Evolutionary conservation across 2,329 filamentous ascomycete genomes (phyloP).

Genomic region (Huntiella bhutanensis): DNA sequence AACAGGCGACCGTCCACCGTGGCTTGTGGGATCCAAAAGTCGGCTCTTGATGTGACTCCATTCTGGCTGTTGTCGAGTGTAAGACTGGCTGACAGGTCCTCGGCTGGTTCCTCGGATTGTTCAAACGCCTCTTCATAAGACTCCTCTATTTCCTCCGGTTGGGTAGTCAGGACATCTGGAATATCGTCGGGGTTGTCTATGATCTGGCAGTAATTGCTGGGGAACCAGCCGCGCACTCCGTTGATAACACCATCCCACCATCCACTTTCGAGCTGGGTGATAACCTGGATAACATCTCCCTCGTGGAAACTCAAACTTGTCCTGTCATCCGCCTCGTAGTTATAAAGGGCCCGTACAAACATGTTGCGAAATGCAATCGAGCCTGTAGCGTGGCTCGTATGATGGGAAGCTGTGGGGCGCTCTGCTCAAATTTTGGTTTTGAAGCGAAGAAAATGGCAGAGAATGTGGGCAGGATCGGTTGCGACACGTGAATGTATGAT

Average conservation of each 20-base stretch:
- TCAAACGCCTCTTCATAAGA: slow-evolving; percentile 1
- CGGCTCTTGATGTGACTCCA: slow-evolving; percentile 60
- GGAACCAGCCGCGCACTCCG: slow-evolving; percentile 93
- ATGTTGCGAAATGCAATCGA: slow-evolving; percentile 47
- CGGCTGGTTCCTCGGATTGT: slow-evolving; percentile 37
- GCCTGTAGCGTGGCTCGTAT: slow-evolving; percentile 45
- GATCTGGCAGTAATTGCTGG: slow-evolving; percentile 92
- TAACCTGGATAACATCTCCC: slow-evolving; percentile 94
- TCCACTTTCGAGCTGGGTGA: slow-evolving; percentile 91
- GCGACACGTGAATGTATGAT: neutral
- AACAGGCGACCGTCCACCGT: slow-evolving; percentile 84
- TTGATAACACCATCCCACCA: slow-evolving; percentile 99
- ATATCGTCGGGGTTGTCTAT: slow-evolving; percentile 60
- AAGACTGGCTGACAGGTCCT: slow-evolving; percentile 40
- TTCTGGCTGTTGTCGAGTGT: slow-evolving; percentile 49
- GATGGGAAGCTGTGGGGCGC: slow-evolving; percentile 3
- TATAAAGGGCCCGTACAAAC: slow-evolving; percentile 90
- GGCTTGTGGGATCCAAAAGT: slow-evolving; percentile 97
- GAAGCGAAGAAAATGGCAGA: neutral
- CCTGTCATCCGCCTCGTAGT: slow-evolving; percentile 93
- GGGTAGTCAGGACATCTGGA: slow-evolving; percentile 29
- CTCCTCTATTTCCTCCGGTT: slow-evolving; percentile 5
- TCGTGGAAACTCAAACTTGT: slow-evolving; percentile 94
- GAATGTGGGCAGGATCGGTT: too few relatives aligned
- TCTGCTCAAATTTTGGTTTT: slow-evolving; percentile 3